phyloP scores from a whole-genome alignment of 345 rosid genomes.

The Isatis tinctoria region DNA sequence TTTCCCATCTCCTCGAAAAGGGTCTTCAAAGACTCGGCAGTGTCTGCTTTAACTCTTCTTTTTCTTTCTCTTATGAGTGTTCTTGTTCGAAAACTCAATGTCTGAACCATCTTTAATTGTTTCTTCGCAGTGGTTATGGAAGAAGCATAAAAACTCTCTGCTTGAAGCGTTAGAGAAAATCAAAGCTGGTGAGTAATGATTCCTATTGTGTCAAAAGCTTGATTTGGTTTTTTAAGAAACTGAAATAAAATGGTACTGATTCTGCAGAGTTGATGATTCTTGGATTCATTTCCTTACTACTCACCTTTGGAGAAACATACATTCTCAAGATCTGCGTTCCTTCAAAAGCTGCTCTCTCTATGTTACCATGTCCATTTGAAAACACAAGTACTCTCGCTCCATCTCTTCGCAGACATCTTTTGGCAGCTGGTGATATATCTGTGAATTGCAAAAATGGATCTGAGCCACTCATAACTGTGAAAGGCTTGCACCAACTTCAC shows the following conservation, averaged over 20 bases:
- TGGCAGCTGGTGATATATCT: constrained; percentile 33
- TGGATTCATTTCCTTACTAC: constrained; percentile 86
- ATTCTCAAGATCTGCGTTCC: constrained; percentile 67
- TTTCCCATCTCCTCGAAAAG: constrained; percentile 66
- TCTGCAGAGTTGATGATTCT: constrained; percentile 85
- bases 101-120: background rate
- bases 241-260: background rate
- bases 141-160: constrained; percentile 70
- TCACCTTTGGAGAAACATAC: constrained; percentile 69
- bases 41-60: constrained; percentile 15
- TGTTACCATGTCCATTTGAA: constrained; percentile 62
- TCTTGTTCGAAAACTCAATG: background rate
- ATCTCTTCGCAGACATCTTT: constrained; percentile 48
- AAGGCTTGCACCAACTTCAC: constrained; percentile 83
- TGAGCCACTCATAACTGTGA: constrained; percentile 63
- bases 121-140: constrained; percentile 67
- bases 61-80: background rate
- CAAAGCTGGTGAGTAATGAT: constrained; percentile 55
- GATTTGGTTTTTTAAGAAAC: background rate
- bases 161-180: constrained; percentile 82
- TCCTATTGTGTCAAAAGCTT: background rate
- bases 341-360: constrained; percentile 47
- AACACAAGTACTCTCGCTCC: constrained; percentile 31
- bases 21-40: constrained; percentile 67
- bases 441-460: constrained; percentile 41